Conservation (phyloP, 768 basidiomycete species). For the Phylloporus scabripes region DNA sequence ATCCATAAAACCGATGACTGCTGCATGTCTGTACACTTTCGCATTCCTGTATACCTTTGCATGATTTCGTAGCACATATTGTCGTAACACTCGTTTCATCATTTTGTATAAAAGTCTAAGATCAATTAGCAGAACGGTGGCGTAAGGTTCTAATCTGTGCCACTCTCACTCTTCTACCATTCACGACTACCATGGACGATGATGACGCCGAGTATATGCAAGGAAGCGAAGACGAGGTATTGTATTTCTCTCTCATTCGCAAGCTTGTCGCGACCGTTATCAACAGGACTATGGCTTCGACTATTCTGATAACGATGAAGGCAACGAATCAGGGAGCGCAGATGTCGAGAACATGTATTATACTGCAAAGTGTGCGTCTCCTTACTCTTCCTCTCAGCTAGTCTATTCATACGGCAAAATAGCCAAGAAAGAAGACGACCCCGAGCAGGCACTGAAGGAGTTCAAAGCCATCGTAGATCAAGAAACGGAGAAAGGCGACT, state of each 20-base stretch:
- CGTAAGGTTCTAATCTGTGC: not conserved
- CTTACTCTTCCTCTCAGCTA: not conserved
- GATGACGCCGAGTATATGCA: slow-evolving; percentile 95
- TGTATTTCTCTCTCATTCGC: slow-evolving; percentile 7
- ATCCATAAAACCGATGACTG: not conserved
- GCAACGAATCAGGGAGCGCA: slow-evolving; percentile 69
- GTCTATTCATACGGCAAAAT: not conserved
- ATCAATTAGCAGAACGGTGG: too few relatives aligned
- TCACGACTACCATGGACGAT: slow-evolving; percentile 62
- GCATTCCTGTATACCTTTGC: slow-evolving; percentile 18
- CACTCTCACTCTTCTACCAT: slow-evolving; percentile 5
- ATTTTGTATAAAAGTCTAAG: not conserved
- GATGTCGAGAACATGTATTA: slow-evolving; percentile 99
- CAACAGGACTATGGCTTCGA: slow-evolving; percentile 89
- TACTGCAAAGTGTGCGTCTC: slow-evolving; percentile 80
- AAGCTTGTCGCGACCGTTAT: slow-evolving; percentile 1
- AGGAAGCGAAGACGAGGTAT: slow-evolving; percentile 79
- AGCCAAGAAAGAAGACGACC: slow-evolving; percentile 94
- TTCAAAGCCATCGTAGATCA: slow-evolving; percentile 85
- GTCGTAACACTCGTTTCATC: not conserved
- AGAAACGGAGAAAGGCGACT: slow-evolving; percentile 91
- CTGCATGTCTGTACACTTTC: not conserved
- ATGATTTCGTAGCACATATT: slow-evolving; percentile 24
- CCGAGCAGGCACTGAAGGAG: slow-evolving; percentile 86
- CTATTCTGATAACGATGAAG: slow-evolving; percentile 89